Evolutionary conservation across 2,329 filamentous ascomycete species (phyloP), one percentile per base, ranked within the genome.

Genomic region (Tolypocladium pustulatum): DNA sequence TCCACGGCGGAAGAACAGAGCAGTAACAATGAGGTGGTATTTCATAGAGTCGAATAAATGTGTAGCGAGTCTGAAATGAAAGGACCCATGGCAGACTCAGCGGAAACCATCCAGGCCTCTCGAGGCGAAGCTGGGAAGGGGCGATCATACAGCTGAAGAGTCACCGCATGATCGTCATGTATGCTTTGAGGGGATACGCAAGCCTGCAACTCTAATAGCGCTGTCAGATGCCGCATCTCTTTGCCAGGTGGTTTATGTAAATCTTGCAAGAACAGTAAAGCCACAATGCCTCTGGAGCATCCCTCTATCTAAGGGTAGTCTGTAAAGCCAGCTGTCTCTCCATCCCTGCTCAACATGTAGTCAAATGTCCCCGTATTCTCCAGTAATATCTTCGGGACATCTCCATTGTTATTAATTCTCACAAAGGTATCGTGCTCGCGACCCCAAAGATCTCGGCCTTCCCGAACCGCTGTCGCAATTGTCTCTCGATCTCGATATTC

Each of bases 371-470:
- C 70, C 5, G 63, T 63, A 32, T 78, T 66, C 7, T 69, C 65
- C 17, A 73, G 63, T 60, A 85, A 63, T 55, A 79, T 76, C 17
- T 59, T 57, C 2, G 83, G 83, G 55, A 85, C 64, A 62, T 86
- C 82, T 54, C 63, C 62, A 58, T 84, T 83, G 34, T 74, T 66
- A 2, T 80, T 75, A 17, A 84, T 67, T 55, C 74, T 73, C 8
- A 75, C 71, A 62, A 81, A 85, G 9, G 69, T 65, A 62, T 85
- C 74, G 2, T 67, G 70, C 32, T 71, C 62, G 22, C 82, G 73
- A 15, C 79, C 81, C 76, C 81, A 85, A 6, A 85, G 65, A 61
- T 86, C 82, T 59, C 72, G 67, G 0, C 83, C 83, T 20, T 73
- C 69, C 32, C 82, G 71, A 37, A 86, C 77, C 1, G 76, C 72